phyloP scores from a whole-genome alignment of 129 eudicot genomes.

The Artemisia tridentata region DNA sequence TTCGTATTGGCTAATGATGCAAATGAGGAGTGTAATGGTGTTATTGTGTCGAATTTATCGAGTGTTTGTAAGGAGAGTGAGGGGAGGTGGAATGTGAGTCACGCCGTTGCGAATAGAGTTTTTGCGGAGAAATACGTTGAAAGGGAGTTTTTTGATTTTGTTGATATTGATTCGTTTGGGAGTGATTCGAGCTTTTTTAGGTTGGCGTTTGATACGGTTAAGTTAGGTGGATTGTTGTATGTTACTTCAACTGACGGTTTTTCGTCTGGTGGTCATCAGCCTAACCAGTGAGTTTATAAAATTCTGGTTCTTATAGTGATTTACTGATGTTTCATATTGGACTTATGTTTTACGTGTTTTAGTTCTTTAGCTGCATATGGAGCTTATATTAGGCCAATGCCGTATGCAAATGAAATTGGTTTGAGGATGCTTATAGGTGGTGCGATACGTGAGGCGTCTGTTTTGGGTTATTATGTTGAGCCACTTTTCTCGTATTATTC shows the following conservation, averaged over 20 bases:
- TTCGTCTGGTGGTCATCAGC: constrained; percentile 91
- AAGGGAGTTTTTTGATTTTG: constrained; percentile 77
- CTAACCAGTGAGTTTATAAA: constrained; percentile 61
- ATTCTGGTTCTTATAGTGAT: too few species aligned
- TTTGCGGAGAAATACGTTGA: constrained; percentile 69
- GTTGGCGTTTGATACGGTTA: constrained; percentile 60
- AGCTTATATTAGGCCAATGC: constrained; percentile 72
- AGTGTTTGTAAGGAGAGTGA: constrained; percentile 36
- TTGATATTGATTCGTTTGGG: constrained; percentile 92
- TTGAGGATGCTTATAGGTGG: constrained; percentile 95
- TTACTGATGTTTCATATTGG: not conserved
- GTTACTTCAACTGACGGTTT: constrained; percentile 82
- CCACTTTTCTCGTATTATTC: constrained; percentile 95
- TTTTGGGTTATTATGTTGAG: constrained; percentile 65
- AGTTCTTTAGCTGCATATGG: constrained; percentile 92
- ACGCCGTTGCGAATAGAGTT: constrained; percentile 65
- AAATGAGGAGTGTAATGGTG: constrained; percentile 43
- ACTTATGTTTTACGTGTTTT: constrained; percentile 12
- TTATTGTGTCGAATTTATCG: constrained; percentile 52
- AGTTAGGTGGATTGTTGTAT: constrained; percentile 76
- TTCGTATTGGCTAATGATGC: constrained; percentile 87
- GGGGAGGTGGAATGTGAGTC: constrained; percentile 69
- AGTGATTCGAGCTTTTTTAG: constrained; percentile 84
- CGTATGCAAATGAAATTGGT: constrained; percentile 87
- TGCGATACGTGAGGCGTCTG: constrained; percentile 79